Base-by-base conservation (phyloP, 2,329 filamentous ascomycete genomes). In the Venturia nashicola region DNA sequence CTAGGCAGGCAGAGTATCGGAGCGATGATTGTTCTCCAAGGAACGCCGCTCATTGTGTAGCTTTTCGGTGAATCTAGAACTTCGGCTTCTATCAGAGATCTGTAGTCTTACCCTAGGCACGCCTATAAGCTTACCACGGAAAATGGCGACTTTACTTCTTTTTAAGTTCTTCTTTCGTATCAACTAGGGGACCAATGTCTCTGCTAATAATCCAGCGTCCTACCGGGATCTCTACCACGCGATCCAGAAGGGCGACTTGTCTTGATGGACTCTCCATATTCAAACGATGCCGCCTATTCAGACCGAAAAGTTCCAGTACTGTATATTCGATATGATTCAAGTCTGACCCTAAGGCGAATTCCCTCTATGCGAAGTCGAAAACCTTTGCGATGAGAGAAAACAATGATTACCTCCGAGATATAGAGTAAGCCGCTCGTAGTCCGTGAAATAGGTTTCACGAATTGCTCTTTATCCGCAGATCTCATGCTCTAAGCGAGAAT, bases 361-460 rank as follows among this genome's bases (percentile, higher is more conserved):
- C 65, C 81, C 82, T 0, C 68, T 83, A 59, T 71, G 74, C 2
- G 72, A 74, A 11, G 74, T 85, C 43, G 83, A 83, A 18, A 75
- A n/a, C n/a, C n/a, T n/a, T n/a, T n/a, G n/a, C n/a, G n/a, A n/a
- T n/a, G n/a, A n/a, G n/a, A n/a, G n/a, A n/a, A n/a, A n/a, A n/a
- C n/a, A 88, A 89, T 74, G 89, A 27, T 27, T 2, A 88, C 76
- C 88, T 88, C 69, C 79, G 82, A 59, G 86, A 90, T 70, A 82
- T 87, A 59, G 86, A 89, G 72, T 85, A 89, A 73, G 81, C 83
- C 0, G 83, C 84, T 0, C 89, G 89, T 69, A 84, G 83, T 0
- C 86, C 86, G 0, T n/a, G n/a, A n/a, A n/a, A n/a, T n/a, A n/a
- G n/a, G n/a, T n/a, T n/a, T n/a, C n/a, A n/a, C n/a, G n/a, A n/a